Evolutionary conservation across 2,329 filamentous ascomycete genomes (phyloP).

Genomic region (Aspergillus floridensis): DNA sequence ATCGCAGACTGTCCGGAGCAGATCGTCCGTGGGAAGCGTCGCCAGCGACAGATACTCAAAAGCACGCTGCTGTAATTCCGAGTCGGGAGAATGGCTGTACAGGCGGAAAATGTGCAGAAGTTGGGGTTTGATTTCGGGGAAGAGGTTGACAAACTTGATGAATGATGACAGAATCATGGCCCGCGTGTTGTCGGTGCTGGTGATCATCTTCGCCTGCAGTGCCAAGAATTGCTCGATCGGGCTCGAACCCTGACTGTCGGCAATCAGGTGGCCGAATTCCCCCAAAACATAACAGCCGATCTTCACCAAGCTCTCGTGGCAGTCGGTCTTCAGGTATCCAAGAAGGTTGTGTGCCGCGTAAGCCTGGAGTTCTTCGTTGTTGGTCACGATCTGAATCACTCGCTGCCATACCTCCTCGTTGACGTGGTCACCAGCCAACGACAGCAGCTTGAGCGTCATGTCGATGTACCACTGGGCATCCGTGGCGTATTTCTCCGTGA

Average conservation of each 20-base stretch:
- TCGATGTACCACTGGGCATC: constrained; percentile 99
- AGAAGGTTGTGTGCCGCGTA: constrained; percentile 93
- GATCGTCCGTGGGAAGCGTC: constrained; percentile 80
- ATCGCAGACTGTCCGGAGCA: constrained; percentile 89
- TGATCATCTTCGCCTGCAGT: constrained; percentile 82
- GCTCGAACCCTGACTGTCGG: constrained; percentile 86
- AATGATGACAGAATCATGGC: constrained; percentile 95
- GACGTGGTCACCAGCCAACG: constrained; percentile 96
- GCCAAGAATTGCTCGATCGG: constrained; percentile 97
- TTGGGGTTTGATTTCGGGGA: constrained; percentile 97
- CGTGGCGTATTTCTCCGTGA: constrained; percentile 97
- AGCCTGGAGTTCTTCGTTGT: constrained; percentile 96
- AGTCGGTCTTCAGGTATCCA: constrained; percentile 87
- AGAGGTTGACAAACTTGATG: constrained; percentile 96
- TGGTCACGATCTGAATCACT: constrained; percentile 97
- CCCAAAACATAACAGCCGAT: constrained; percentile 95
- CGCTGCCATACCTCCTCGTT: constrained; percentile 99
- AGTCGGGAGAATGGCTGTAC: constrained; percentile 92
- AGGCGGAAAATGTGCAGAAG: constrained; percentile 84
- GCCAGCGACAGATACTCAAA: constrained; percentile 91
- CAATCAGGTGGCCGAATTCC: constrained; percentile 95
- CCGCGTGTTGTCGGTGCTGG: constrained; percentile 82
- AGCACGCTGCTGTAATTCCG: constrained; percentile 91
- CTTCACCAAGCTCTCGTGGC: constrained; percentile 95
- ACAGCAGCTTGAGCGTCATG: constrained; percentile 88